Conservation (phyloP, 768 basidiomycete species). For the Trametopsis cervina region DNA sequence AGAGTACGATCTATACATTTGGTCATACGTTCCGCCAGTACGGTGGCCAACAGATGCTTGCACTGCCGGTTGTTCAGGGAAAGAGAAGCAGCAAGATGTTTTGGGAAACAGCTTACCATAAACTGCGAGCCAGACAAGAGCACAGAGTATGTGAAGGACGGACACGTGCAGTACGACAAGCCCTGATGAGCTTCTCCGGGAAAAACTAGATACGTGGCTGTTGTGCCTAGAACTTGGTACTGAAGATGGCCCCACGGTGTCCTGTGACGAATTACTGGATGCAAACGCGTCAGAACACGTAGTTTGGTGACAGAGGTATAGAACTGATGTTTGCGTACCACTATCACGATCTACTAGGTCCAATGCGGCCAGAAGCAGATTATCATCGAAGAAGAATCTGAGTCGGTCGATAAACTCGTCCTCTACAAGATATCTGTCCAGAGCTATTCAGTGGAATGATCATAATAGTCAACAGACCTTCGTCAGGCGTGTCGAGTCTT, state of each 20-base stretch:
- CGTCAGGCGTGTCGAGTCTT: no score
- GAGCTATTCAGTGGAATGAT: no score
- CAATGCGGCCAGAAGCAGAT: slow-evolving; percentile 58
- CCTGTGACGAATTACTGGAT: slow-evolving; percentile 52
- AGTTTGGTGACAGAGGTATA: background rate
- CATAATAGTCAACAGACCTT: no score
- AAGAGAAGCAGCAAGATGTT: background rate
- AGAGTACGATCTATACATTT: slow-evolving; percentile 41
- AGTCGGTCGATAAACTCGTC: slow-evolving; percentile 54
- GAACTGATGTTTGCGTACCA: slow-evolving; percentile 33
- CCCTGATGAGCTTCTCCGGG: slow-evolving; percentile 32
- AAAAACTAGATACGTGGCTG: slow-evolving; percentile 52
- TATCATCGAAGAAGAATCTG: slow-evolving; percentile 53
- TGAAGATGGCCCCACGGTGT: slow-evolving; percentile 51
- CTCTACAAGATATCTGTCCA: no score
- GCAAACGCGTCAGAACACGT: background rate
- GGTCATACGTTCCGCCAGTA: slow-evolving; percentile 48
- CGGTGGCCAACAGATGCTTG: slow-evolving; percentile 69
- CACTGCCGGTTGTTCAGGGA: slow-evolving; percentile 46
- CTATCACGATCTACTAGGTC: slow-evolving; percentile 70
- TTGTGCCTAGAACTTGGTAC: slow-evolving; percentile 66
- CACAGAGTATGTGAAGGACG: slow-evolving; percentile 62
- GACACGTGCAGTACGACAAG: slow-evolving; percentile 61
- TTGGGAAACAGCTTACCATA: slow-evolving; percentile 39
- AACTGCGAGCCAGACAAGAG: slow-evolving; percentile 51